Base-by-base conservation (phyloP, 805 yeast genomes). In the Saturnispora hagleri region DNA sequence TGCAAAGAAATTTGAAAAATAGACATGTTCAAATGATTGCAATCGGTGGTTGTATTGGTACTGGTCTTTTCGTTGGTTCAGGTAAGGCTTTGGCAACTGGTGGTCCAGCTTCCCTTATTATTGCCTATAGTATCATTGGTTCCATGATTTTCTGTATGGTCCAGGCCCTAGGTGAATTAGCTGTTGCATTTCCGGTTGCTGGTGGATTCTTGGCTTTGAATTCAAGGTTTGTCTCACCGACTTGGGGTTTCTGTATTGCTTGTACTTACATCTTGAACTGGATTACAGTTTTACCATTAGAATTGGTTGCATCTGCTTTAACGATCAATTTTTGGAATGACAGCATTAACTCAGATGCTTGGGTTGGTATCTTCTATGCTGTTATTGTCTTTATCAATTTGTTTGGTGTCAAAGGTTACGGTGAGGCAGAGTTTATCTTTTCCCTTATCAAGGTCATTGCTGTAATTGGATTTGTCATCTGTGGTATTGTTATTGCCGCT, bases 11-110 rank as follows among this genome's bases (percentile, higher is more conserved):
- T 6, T 70, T 82, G 44, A 78, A 77, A 59, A 75, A 78, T 44
- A 73, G 89, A 60, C 89, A 85, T 62, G 65, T 85, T 60, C 81
- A 82, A 53, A 81, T 84, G 87, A 85, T 85, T 67, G 88, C 91
- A 45, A 73, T 85, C 55, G 90, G 90, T 57, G 89, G 90, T 42
- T 76, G 84, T 54, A 84, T 86, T 60, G 95, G 93, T 58, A 82
- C 89, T 12, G 93, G 90, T 58, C 72, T 86, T 48, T 79, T 87
- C 53, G 83, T 86, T 35, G 86, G 87, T 60, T 77, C 87, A 3
- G 85, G 86, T 57, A 66, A 73, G 18, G 75, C 86, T 1, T 67
- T 84, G 48, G 59, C 73, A 15, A 67, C 70, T 35, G 84, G 86
- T 63, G 90, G 90, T 20, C 89, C 90, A 15, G 84, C 82, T 13